Base-by-base conservation (phyloP, 441 rosid genomes). In the Flueggea neowawraea region DNA sequence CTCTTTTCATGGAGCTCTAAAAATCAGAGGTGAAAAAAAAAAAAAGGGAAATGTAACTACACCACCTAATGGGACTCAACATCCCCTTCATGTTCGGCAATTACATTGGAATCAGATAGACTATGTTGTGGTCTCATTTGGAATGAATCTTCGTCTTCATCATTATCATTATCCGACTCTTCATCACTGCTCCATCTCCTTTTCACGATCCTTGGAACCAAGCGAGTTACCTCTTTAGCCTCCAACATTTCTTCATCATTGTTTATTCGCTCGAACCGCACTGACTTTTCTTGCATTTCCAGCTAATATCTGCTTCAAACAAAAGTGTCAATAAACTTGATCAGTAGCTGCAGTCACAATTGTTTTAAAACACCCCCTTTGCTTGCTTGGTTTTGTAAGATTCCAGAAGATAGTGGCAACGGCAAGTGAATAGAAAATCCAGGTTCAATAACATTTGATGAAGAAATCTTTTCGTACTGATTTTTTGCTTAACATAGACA, bases 261-360 rank as follows among this genome's bases (percentile, higher is more conserved):
- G 63, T 80, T 73, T 69, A 91, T 83, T 55, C 84, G 80, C 63
- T 90, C 96, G 67, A 95, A 88, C 67, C 98, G 81, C 56, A 63
- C 96, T 78, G 49, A 95, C 98, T 81, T 95, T 92, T 74, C 97
- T 84, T 60, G 99, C 98, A 77, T 95, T 95, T 63, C 98, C 98
- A 41, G 93, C 97, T 68, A 92, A 79, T 70, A 95, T 80, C 99
- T 92, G 87, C 74, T 65, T 45, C 64, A 39, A 63, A 33, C 32
- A 65, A 12, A 63, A 47, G 61, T n/a, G 32, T 33, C 44, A 55
- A 14, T 28, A 17, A 64, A 50, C 54, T 39, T 39, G 44, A 51
- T 60, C 57, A 48, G 51, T 49, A 36, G 41, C 41, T 36, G 41
- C 7, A 36, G 9, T 36, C 41, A 36, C 41, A 36, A 36, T 1